Evolutionary conservation across 2,329 filamentous ascomycete species (phyloP).

Genomic region (Phoma sp.): DNA sequence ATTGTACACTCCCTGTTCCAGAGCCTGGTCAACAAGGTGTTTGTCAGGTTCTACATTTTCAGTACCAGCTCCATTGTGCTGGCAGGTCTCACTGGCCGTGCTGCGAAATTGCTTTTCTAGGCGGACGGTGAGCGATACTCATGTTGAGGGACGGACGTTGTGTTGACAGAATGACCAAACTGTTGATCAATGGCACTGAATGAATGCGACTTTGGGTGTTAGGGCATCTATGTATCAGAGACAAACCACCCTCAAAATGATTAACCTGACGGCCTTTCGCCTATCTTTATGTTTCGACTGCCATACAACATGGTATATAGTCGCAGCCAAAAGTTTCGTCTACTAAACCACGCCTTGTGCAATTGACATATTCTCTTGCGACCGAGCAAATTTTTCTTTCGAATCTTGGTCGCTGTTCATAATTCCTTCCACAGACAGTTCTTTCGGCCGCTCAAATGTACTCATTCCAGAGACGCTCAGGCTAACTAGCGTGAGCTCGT

Average conservation of each 20-base stretch:
- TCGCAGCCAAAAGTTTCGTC: no score
- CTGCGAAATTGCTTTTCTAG: conserved; percentile 11
- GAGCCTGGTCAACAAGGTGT: conserved; percentile 16
- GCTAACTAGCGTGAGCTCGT: no score
- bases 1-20: conserved; percentile 16
- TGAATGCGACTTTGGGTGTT: not conserved
- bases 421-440: no score
- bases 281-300: not conserved
- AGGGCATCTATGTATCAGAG: not conserved
- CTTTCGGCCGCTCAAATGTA: no score
- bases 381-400: no score
- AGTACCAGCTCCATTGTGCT: conserved; percentile 9
- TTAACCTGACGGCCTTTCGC: not conserved
- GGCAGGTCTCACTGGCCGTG: conserved; percentile 13
- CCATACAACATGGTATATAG: not conserved
- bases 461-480: no score
- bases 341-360: no score
- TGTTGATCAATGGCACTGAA: not conserved
- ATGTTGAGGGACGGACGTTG: no score
- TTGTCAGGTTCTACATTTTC: conserved; percentile 14
- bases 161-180: not conserved
- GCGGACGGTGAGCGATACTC: not conserved
- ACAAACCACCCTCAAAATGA: not conserved
- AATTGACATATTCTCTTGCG: no score
- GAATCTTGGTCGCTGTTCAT: no score